These are phyloP conservation scores for Suillus lakei DNA, from an alignment of 768 basidiomycete genomes.

Conservation along the genomic window DNA sequence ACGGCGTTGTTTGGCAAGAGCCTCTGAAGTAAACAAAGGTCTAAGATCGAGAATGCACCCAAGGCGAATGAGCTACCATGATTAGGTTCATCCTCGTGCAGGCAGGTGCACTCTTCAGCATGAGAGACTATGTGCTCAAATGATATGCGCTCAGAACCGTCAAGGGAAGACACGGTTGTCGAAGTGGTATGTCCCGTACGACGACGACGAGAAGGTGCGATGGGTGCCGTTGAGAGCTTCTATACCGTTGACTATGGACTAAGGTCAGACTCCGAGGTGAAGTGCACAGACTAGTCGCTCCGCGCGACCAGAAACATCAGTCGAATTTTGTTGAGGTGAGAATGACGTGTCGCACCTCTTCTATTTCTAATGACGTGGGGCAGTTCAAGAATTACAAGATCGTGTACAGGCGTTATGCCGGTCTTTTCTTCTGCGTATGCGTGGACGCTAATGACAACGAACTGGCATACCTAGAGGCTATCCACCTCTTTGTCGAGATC, in stretches of 20 bases:
- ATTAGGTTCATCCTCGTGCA: slow-evolving; percentile 98
- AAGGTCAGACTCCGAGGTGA: slow-evolving; percentile 94
- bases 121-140: slow-evolving; percentile 1
- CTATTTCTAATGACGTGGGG: slow-evolving; percentile 13
- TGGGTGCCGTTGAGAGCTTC: neutral
- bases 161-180: slow-evolving; percentile 97
- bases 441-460: slow-evolving; percentile 99
- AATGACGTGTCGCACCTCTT: neutral
- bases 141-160: slow-evolving; percentile 67
- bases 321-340: slow-evolving; percentile 97
- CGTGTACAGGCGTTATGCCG: slow-evolving; percentile 95
- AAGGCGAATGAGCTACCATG: slow-evolving; percentile 52
- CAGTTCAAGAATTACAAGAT: slow-evolving; percentile 99
- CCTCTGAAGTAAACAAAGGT: slow-evolving; percentile 15
- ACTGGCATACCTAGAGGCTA: slow-evolving; percentile 94
- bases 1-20: slow-evolving; percentile 18
- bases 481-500: slow-evolving; percentile 97
- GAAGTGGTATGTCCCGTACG: slow-evolving; percentile 99
- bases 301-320: slow-evolving; percentile 98
- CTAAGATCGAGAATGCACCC: neutral
- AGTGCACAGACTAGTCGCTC: slow-evolving; percentile 94
- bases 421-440: slow-evolving; percentile 97
- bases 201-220: slow-evolving; percentile 96
- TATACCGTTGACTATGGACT: neutral
- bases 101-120: slow-evolving; percentile 46